Conservation (phyloP, 352 stramenopile genomes). For the Thalassiosira mediterranea region DNA sequence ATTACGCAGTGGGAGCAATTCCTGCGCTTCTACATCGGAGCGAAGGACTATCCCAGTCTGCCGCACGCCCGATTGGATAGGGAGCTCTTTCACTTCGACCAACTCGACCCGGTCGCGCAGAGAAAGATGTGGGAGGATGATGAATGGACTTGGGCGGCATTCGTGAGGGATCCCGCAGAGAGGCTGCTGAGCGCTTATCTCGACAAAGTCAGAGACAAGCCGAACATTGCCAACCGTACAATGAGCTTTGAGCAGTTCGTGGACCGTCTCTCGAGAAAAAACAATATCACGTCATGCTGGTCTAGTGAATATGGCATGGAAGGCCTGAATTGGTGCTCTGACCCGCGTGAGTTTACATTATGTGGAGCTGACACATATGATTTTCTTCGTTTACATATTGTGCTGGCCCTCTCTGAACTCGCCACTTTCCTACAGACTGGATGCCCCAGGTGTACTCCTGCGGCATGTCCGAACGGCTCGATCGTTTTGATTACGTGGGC, state of each 20-base stretch:
- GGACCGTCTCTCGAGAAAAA: background rate
- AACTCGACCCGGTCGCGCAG: conserved; percentile 20
- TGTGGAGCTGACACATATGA: no score
- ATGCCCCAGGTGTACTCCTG: conserved; percentile 36
- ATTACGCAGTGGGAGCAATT: conserved; percentile 67
- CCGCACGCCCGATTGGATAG: conserved; percentile 53
- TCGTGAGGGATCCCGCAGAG: conserved; percentile 57
- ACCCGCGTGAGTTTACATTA: conserved; percentile 20
- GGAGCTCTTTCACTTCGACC: conserved; percentile 42
- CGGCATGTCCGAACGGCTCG: conserved; percentile 35
- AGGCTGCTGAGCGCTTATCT: conserved; percentile 54
- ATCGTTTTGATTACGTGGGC: conserved; percentile 38
- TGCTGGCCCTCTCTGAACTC: no score
- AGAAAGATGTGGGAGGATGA: conserved; percentile 38
- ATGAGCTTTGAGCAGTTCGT: conserved; percentile 33
- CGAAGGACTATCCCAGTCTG: conserved; percentile 54
- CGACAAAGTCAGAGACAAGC: conserved; percentile 47
- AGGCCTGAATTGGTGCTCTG: conserved; percentile 19
- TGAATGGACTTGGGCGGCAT: conserved; percentile 56
- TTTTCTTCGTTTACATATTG: no score
- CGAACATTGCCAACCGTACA: conserved; percentile 6
- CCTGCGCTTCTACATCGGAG: conserved; percentile 53
- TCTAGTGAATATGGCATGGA: no score
- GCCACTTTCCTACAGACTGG: no score
- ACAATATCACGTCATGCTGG: conserved; percentile 1